phyloP scores from a whole-genome alignment of 2,329 filamentous ascomycete species.

The Nigrospora osmanthi region DNA sequence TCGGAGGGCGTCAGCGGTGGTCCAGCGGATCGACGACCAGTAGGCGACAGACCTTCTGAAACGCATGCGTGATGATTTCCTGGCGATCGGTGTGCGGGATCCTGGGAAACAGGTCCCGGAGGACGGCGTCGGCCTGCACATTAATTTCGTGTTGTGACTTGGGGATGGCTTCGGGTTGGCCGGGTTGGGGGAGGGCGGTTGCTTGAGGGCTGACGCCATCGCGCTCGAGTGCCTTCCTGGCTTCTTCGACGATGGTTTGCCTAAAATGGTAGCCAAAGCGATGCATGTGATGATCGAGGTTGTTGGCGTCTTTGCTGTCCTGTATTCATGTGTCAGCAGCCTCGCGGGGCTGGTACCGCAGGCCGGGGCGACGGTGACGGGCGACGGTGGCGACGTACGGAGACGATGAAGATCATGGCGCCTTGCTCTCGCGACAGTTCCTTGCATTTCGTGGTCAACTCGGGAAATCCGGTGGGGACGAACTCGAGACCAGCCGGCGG shows the following conservation, averaged over 20 bases:
- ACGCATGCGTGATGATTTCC: conserved; percentile 54
- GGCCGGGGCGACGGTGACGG: not conserved
- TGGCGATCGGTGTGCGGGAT: conserved; percentile 59
- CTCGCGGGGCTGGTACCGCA: conserved; percentile 7
- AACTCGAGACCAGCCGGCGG: conserved; percentile 57
- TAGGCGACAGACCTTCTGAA: conserved; percentile 45
- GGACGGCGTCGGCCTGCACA: conserved; percentile 51
- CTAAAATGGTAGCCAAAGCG: conserved; percentile 55
- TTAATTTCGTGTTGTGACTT: conserved; percentile 52
- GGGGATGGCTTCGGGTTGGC: conserved; percentile 50
- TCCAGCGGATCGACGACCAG: not conserved
- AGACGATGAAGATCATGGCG: conserved; percentile 60
- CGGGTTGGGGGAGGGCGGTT: conserved; percentile 13
- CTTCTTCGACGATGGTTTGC: conserved; percentile 50
- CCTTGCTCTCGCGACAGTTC: conserved; percentile 54
- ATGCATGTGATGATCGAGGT: conserved; percentile 44
- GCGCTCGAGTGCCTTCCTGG: conserved; percentile 19
- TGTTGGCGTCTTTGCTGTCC: conserved; percentile 24
- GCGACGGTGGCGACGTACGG: conserved; percentile 33
- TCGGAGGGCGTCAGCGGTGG: not conserved
- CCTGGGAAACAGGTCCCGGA: conserved; percentile 56
- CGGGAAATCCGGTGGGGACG: conserved; percentile 54
- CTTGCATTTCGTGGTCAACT: conserved; percentile 53
- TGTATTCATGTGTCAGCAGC: conserved; percentile 7
- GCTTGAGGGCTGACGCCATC: conserved; percentile 17